A percentile compares a stretch with the other conserved stretches of the same genome.
Conservation (phyloP, 768 basidiomycete species). For the Podaxis mareebaensis region DNA sequence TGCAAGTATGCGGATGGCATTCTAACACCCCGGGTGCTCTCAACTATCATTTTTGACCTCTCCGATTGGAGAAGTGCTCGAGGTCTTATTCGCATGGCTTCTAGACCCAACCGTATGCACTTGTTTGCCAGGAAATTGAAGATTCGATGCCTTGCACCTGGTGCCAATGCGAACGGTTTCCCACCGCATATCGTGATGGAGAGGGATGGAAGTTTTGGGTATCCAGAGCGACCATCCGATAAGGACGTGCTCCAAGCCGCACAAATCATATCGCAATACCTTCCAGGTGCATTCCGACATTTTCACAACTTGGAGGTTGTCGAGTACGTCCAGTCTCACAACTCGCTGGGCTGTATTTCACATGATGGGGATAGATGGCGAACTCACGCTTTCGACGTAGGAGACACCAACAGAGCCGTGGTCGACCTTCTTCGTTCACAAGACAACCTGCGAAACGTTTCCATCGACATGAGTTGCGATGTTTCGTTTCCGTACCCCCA, state of each 20-base stretch:
- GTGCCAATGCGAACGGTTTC: neutral
- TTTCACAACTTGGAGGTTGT: neutral
- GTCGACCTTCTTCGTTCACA: neutral
- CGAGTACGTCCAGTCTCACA: neutral
- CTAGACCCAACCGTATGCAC: neutral
- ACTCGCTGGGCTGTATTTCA: neutral
- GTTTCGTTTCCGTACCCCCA: neutral
- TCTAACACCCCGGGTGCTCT: neutral
- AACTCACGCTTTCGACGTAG: neutral
- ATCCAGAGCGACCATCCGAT: neutral
- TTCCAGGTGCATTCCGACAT: neutral
- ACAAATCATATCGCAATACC: neutral
- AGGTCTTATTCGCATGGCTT: neutral
- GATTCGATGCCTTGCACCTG: slow-evolving; percentile 5
- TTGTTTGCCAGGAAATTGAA: neutral
- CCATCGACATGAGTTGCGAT: neutral
- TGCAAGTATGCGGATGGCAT: neutral
- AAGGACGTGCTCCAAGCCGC: neutral
- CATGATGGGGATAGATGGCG: neutral
- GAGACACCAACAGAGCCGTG: neutral
- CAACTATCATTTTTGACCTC: neutral
- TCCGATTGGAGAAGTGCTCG: neutral
- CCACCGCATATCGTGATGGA: neutral
- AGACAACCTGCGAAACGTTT: neutral
- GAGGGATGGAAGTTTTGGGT: neutral